These are phyloP conservation scores for Colletotrichum spinosum DNA, from an alignment of 2,329 filamentous ascomycete species.

Conservation along the genomic window DNA sequence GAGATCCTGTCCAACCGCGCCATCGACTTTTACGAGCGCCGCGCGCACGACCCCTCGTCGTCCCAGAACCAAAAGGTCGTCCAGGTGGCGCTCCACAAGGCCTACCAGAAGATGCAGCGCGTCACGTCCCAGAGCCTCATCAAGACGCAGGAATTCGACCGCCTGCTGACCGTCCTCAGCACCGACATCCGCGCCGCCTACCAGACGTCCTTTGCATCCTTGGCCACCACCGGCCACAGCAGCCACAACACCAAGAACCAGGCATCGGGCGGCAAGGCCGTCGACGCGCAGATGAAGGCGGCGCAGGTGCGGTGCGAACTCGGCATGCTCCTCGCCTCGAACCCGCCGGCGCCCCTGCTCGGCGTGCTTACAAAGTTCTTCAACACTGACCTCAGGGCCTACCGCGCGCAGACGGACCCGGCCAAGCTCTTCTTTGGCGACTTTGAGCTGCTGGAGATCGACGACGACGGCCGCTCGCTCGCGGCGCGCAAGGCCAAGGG, in stretches of 20 bases:
- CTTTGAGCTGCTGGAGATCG: slow-evolving; percentile 75
- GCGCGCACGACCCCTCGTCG: slow-evolving; percentile 47
- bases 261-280: slow-evolving; percentile 53
- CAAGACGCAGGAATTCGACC: slow-evolving; percentile 71
- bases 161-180: slow-evolving; percentile 64
- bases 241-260: slow-evolving; percentile 51
- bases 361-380: slow-evolving; percentile 75
- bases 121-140: slow-evolving; percentile 64
- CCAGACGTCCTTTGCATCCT: slow-evolving; percentile 55
- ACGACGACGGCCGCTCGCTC: slow-evolving; percentile 65
- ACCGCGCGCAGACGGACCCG: slow-evolving; percentile 71
- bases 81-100: slow-evolving; percentile 66
- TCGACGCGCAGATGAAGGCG: slow-evolving; percentile 57
- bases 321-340: slow-evolving; percentile 61
- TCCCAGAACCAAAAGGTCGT: slow-evolving; percentile 51
- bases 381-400: slow-evolving; percentile 65
- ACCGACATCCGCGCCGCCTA: slow-evolving; percentile 65
- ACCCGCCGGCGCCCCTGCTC: slow-evolving; percentile 60
- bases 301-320: slow-evolving; percentile 64
- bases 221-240: slow-evolving; percentile 44
- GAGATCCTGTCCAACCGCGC: slow-evolving; percentile 61
- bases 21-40: slow-evolving; percentile 62
- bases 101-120: slow-evolving; percentile 66
- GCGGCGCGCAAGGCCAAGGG: slow-evolving; percentile 50
- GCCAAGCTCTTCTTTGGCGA: slow-evolving; percentile 79